These are phyloP conservation scores for Didymellaceae sp. DNA, from an alignment of 2,329 filamentous ascomycete species.

Conservation along the genomic window DNA sequence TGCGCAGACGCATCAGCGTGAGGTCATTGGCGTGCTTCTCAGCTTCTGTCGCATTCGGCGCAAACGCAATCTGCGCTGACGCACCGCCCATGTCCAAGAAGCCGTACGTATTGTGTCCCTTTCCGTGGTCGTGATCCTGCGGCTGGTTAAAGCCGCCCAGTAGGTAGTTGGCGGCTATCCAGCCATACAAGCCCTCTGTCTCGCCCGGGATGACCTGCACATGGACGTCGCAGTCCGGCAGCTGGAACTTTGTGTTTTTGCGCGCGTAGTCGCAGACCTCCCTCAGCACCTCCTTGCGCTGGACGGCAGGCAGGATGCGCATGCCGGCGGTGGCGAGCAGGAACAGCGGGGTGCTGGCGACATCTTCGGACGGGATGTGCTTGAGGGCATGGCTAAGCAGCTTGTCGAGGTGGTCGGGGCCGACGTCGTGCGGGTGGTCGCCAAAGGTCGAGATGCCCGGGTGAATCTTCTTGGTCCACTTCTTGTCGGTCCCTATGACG, in stretches of 20 bases:
- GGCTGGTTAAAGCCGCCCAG: conserved; percentile 87
- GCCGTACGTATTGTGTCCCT: conserved; percentile 91
- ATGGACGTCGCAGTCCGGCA: conserved; percentile 89
- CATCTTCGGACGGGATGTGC: conserved; percentile 76
- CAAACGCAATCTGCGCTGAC: conserved; percentile 97
- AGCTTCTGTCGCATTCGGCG: conserved; percentile 89
- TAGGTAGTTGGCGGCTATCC: conserved; percentile 96
- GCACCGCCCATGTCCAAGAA: conserved; percentile 99
- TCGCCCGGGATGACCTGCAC: conserved; percentile 95
- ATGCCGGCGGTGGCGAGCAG: conserved; percentile 96
- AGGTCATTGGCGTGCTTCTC: conserved; percentile 88
- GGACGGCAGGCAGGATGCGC: conserved; percentile 76
- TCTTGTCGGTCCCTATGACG: conserved; percentile 79
- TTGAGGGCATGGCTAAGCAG: conserved; percentile 83
- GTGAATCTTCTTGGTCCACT: conserved; percentile 92
- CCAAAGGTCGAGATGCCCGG: conserved; percentile 90
- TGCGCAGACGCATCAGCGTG: conserved; percentile 83
- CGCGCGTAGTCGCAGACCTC: conserved; percentile 85
- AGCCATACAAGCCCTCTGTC: conserved; percentile 94
- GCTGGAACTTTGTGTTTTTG: conserved; percentile 76
- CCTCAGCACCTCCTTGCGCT: conserved; percentile 75
- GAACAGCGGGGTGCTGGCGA: conserved; percentile 88
- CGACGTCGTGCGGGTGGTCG: conserved; percentile 75
- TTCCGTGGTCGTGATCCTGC: conserved; percentile 77
- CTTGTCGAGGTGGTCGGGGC: conserved; percentile 78